phyloP scores from a whole-genome alignment of 2,329 filamentous ascomycete genomes.

The Scytalidium lignicola region DNA sequence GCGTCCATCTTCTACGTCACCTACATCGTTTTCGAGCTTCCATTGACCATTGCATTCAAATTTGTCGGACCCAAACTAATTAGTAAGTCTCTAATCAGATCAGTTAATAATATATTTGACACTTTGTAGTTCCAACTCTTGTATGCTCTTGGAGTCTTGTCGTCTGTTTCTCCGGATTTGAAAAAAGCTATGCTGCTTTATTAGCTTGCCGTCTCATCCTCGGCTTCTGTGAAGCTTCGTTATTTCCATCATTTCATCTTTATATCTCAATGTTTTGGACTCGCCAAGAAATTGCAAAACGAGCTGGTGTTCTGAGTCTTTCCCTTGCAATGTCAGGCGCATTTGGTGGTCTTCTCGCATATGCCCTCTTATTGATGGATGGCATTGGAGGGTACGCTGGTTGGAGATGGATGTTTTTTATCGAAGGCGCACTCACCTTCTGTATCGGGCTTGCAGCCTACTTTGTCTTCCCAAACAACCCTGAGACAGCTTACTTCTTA shows the following conservation, averaged over 20 bases:
- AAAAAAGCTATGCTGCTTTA: constrained; percentile 34
- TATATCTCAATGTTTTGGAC: constrained; percentile 52
- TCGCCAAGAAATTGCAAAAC: constrained; percentile 46
- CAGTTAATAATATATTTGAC: not conserved
- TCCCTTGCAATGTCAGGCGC: constrained; percentile 45
- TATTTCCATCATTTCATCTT: constrained; percentile 44
- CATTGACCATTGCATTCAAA: constrained; percentile 31
- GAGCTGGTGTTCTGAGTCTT: constrained; percentile 48
- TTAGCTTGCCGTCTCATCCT: constrained; percentile 42
- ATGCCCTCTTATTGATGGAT: constrained; percentile 42
- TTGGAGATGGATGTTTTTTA: constrained; percentile 46
- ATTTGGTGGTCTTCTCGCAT: constrained; percentile 51
- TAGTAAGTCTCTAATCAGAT: not conserved
- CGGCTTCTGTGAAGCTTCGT: constrained; percentile 42
- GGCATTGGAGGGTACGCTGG: constrained; percentile 37
- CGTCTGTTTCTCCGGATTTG: constrained; percentile 42
- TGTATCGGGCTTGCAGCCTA: constrained; percentile 38
- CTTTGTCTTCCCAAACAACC: constrained; percentile 43
- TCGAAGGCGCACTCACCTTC: constrained; percentile 42
- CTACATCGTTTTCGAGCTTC: constrained; percentile 44
- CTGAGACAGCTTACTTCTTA: constrained; percentile 42
- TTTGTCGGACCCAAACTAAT: not conserved
- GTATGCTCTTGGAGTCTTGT: constrained; percentile 41
- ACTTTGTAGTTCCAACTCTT: constrained; percentile 1
- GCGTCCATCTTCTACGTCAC: constrained; percentile 48